Evolutionary conservation across 306 rosid genomes (phyloP), one percentile per base, ranked within the genome.

Genomic region (Vigna trinervia): DNA sequence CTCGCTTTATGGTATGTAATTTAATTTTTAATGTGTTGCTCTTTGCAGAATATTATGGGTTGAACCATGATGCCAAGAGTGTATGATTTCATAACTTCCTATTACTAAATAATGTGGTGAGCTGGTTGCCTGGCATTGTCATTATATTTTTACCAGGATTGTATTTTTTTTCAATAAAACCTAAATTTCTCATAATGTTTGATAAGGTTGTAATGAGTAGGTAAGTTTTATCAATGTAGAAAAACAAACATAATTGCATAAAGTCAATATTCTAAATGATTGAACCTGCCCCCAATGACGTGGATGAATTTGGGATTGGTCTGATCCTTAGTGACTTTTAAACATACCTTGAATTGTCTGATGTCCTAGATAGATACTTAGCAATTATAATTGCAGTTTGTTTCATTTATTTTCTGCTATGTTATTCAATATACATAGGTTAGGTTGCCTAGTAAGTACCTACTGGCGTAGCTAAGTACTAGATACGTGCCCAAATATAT

Each of bases 1-100:
- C 86, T 76, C 62, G 87, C 88, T 64, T 32, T 81, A 28, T 39
- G 92, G 98, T 94, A 89, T 79, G 73, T 46, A 63, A 22, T 84
- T 32, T 57, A 23, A 69, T 43, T 53, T 59, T 62, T 69, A 45
- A 30, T 80, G 56, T 41, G 15, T 59, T 48, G 11, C 23, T 38
- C 76, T 59, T 78, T 30, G 52, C 56, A 11, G 50, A 69, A 83
- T 52, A 57, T 75, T 60, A 65, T 60, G 38, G 17, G 15, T 41
- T 65, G 23, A 48, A 48, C 51, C 23, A 23, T 67, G 73, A 75
- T 71, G 76, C 61, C 19, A 38, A 50, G 73, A 30, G 22, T 57
- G 19, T 5, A 17, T 63, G 46, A 12, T 65, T 51, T 71, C 73
- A 38, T 64, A 81, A 69, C 46, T 32, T 63, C 36, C 36, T 26